These are phyloP conservation scores for Thalassiosira sp. DNA, from an alignment of 352 stramenopile genomes.

Conservation along the genomic window DNA sequence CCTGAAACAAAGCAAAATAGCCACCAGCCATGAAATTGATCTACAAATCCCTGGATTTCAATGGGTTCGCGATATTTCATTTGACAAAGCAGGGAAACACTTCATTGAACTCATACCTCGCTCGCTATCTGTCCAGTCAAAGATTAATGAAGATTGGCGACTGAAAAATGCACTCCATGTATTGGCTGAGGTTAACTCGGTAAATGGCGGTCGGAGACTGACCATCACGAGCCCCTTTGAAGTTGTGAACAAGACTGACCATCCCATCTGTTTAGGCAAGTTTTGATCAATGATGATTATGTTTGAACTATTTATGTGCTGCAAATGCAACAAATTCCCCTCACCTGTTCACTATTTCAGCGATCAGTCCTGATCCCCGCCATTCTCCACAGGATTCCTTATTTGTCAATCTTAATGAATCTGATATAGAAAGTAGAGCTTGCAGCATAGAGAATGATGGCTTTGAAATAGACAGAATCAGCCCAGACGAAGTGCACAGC, in stretches of 20 bases:
- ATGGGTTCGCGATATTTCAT: constrained; percentile 78
- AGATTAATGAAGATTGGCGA: constrained; percentile 78
- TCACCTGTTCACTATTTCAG: constrained; percentile 18
- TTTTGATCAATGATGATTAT: constrained; percentile 5
- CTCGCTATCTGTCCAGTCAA: constrained; percentile 59
- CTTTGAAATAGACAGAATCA: constrained; percentile 45
- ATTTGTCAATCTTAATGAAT: constrained; percentile 16
- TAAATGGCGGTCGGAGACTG: constrained; percentile 83
- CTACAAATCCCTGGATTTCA: constrained; percentile 82
- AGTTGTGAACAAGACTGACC: constrained; percentile 83
- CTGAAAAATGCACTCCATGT: constrained; percentile 84
- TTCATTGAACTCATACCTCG: constrained; percentile 77
- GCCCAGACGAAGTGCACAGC: constrained; percentile 66
- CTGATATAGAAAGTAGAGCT: constrained; percentile 11
- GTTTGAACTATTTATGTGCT: no score
- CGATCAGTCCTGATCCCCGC: constrained; percentile 48
- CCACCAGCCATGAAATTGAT: constrained; percentile 72
- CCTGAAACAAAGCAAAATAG: constrained; percentile 33
- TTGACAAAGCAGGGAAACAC: constrained; percentile 79
- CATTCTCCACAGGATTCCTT: constrained; percentile 17
- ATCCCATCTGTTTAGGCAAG: constrained; percentile 72
- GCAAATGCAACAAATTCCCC: no score
- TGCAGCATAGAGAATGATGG: constrained; percentile 1
- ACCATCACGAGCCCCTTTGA: constrained; percentile 79
- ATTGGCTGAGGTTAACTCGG: constrained; percentile 81